A percentile compares a stretch with the other conserved stretches of the same genome.
Evolutionary conservation across 148 eudicot genomes (phyloP).

Genomic region (Vaccinium macrocarpon): DNA sequence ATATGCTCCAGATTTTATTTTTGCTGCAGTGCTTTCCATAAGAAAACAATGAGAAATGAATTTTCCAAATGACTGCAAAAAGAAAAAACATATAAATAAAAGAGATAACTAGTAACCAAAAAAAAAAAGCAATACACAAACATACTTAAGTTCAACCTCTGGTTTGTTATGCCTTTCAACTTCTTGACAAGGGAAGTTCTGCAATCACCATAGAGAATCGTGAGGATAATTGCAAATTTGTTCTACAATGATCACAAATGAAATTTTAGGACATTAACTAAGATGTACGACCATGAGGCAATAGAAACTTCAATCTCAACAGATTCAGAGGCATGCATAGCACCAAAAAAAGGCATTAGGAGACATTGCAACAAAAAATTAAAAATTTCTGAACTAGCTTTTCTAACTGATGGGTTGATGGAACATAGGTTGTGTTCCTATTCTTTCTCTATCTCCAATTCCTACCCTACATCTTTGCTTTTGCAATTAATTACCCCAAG

Average conservation of each 20-base stretch:
- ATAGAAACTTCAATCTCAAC: neutral
- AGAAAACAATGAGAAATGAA: neutral
- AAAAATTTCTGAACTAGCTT: neutral
- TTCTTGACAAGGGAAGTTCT: slow-evolving; percentile 99
- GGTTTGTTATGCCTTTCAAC: slow-evolving; percentile 98
- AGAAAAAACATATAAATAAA: neutral
- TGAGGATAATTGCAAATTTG: neutral
- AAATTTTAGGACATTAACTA: neutral
- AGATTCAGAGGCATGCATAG: neutral
- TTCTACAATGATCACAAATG: neutral
- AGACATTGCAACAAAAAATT: neutral
- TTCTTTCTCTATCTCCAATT: neutral
- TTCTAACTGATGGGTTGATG: neutral
- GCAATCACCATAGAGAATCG: slow-evolving; percentile 29
- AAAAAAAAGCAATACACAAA: slow-evolving; percentile 3
- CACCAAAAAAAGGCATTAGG: neutral
- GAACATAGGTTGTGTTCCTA: neutral
- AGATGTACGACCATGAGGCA: neutral
- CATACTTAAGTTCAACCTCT: slow-evolving; percentile 92
- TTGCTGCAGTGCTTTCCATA: neutral
- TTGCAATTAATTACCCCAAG: slow-evolving; percentile 1
- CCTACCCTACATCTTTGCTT: neutral
- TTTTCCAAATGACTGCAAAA: neutral
- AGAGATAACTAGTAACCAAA: neutral
- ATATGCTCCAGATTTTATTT: neutral